Base-by-base conservation (phyloP, 768 basidiomycete genomes). In the Pluteus cervinus region DNA sequence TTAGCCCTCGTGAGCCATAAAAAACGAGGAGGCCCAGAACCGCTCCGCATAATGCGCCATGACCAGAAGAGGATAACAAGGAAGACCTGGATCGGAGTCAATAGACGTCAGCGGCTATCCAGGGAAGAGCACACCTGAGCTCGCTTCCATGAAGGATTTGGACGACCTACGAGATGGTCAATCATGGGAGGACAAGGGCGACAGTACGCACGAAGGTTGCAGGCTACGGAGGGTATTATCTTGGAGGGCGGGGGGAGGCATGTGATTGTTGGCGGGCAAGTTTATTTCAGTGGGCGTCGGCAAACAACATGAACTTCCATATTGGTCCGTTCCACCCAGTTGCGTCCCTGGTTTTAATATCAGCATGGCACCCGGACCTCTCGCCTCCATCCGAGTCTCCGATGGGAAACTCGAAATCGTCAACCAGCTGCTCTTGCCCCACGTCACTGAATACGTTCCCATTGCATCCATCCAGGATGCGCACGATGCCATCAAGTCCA, bases 41-140 rank as follows among this genome's bases (percentile, higher is more conserved):
- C 73, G 1, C 87, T 86, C 6, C 72, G 66, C 12, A 73, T 52
- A 39, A 98, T 79, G 16, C 86, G 66, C 78, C 82, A 91, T 38
- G 85, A 50, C 92, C 93, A 97, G 63, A 97, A 96, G 58, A 88
- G 51, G 45, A 96, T 75, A 48, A 96, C 87, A 33, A 96, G 70
- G 52, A 93, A 81, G 36, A 96, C 89, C 82, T 98, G 45, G 41
- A 16, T 21, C 24, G 41, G 40, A 37, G 14, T 32, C 15, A 15
- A 17, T 42, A 17, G 36, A 40, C 31, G n/a, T 24, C 36, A 21
- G n/a, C 17, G 11, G 34, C 24, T 22, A 24, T 35, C 30, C 21
- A 31, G 25, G 26, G 29, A 22, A 15, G 15, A 17, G 51, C 65
- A 15, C 36, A 83, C 88, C 66, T 90, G 91, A 2, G 81, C 62